These are phyloP conservation scores for Amorphotheca resinae DNA, from an alignment of 495 filamentous ascomycete species.

Conservation along the genomic window DNA sequence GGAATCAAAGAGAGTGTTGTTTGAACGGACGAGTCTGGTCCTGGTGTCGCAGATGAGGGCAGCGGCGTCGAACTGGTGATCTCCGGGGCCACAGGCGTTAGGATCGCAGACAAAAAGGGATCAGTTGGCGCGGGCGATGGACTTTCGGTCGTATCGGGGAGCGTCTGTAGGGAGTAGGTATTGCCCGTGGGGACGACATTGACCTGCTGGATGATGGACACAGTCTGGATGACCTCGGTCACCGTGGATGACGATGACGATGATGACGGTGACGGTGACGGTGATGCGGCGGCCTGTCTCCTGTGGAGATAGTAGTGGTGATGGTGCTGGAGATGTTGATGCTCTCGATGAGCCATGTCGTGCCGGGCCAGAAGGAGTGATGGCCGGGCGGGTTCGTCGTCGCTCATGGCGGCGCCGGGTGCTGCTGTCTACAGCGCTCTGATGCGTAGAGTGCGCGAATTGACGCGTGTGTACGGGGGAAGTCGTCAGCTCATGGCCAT, in stretches of 20 bases:
- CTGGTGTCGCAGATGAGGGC: slow-evolving; percentile 1
- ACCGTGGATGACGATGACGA: too few species aligned
- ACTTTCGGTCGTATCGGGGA: slow-evolving; percentile 2
- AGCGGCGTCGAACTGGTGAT: background rate
- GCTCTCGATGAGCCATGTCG: slow-evolving; percentile 21
- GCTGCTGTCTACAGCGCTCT: slow-evolving; percentile 17
- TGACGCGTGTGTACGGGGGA: slow-evolving; percentile 2
- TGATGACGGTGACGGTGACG: too few species aligned
- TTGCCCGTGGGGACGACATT: slow-evolving; percentile 30
- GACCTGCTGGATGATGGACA: slow-evolving; percentile 38
- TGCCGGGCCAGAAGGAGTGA: slow-evolving; percentile 19
- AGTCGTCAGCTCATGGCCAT: slow-evolving; percentile 14
- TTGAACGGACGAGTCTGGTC: slow-evolving; percentile 5
- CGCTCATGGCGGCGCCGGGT: slow-evolving; percentile 11
- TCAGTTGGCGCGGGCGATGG: background rate
- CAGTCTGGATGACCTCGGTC: slow-evolving; percentile 33
- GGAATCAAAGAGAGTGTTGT: slow-evolving; percentile 12
- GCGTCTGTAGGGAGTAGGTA: slow-evolving; percentile 21
- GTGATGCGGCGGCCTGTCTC: background rate
- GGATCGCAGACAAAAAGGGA: background rate
- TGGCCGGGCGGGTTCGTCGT: slow-evolving; percentile 8
- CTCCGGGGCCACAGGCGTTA: background rate
- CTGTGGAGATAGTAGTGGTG: slow-evolving; percentile 5
- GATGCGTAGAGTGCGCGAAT: slow-evolving; percentile 1
- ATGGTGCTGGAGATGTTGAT: slow-evolving; percentile 6